A percentile compares a stretch with the other conserved stretches of the same genome.
Conservation (phyloP, 257 asterid genomes). For the Penstemon newberryi region DNA sequence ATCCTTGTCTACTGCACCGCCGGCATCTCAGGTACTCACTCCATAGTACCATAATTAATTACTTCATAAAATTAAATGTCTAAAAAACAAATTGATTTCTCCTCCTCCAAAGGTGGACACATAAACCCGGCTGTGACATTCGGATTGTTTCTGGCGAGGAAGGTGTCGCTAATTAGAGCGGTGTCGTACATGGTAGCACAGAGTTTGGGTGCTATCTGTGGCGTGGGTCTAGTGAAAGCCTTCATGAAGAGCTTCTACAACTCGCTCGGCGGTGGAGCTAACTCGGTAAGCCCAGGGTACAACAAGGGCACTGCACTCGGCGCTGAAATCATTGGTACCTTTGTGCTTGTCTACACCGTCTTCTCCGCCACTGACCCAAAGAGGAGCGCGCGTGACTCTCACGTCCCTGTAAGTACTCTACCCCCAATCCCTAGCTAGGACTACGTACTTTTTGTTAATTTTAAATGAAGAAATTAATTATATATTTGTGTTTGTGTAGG, state of each 20-base stretch:
- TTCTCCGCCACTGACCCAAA: conserved; percentile 98
- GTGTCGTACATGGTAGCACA: conserved; percentile 74
- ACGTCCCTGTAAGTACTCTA: conserved; percentile 66
- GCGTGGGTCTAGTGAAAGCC: conserved; percentile 91
- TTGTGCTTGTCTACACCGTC: conserved; percentile 90
- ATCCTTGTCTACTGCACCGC: conserved; percentile 98
- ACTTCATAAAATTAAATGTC: no score
- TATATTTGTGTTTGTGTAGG: conserved; percentile 38
- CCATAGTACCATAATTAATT: not conserved
- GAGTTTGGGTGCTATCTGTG: conserved; percentile 84
- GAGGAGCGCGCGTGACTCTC: conserved; percentile 95
- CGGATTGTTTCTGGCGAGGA: conserved; percentile 80
- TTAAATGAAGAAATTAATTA: no score
- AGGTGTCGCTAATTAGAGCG: conserved; percentile 81
- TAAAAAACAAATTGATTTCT: not conserved
- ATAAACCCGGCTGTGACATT: conserved; percentile 91
- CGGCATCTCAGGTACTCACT: conserved; percentile 69
- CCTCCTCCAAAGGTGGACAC: conserved; percentile 64
- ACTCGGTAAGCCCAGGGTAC: conserved; percentile 60
- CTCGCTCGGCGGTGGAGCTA: conserved; percentile 73
- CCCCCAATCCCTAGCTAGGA: not conserved
- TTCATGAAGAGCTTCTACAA: conserved; percentile 69
- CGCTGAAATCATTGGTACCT: conserved; percentile 93
- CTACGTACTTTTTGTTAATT: no score
- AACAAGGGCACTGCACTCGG: conserved; percentile 84